Evolutionary conservation across 805 yeast species (phyloP), one percentile per base, ranked within the genome.

Genomic region (Wickerhamiella sergipiensis): DNA sequence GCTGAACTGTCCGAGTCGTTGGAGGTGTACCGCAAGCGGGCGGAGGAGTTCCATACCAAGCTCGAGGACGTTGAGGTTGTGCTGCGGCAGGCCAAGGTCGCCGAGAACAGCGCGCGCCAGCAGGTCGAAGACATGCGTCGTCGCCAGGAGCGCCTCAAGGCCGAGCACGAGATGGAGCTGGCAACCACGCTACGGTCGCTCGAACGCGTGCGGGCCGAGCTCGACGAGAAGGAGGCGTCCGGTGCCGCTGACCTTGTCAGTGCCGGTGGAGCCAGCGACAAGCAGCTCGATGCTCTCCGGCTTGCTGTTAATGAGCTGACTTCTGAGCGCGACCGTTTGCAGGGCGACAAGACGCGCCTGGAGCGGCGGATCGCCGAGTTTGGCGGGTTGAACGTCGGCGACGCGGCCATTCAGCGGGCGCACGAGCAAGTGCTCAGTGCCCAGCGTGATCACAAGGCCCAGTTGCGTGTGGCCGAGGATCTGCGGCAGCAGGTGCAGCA

Each of bases 61-160:
- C 70, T 88, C 23, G 94, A 87, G 59, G 75, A 77, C 47, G 89
- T 92, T 1, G 95, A 89, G 61, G 72, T 80, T 47, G 83, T 85
- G 5, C 77, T 83, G 1, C 71, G 75, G 49, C 74, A 79, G 45
- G 78, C 86, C 8, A 72, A 77, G 56, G 70, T 85, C 57, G 78
- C 80, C 12, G 89, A 83, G 61, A 73, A 73, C 50, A 59, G 69
- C 38, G 71, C 81, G 4, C 67, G 65, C 46, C 68, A 69, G 46
- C 86, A 85, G 43, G 44, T 53, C 2, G 54, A 50, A 6, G 49
- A 43, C 13, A 44, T 49, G 24, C 50, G 47, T 29, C 19, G 29
- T 10, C 49, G 53, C 7, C 49, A 51, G 7, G 54, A 23, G 13
- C 51, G 49, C 9, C 9, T 47, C 12, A 53, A 53, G 36, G 49